Percentiles rank a stretch among this genome's conserved stretches.
These are phyloP conservation scores for Quercus variabilis DNA, from an alignment of 306 rosid species.

Conservation along the genomic window DNA sequence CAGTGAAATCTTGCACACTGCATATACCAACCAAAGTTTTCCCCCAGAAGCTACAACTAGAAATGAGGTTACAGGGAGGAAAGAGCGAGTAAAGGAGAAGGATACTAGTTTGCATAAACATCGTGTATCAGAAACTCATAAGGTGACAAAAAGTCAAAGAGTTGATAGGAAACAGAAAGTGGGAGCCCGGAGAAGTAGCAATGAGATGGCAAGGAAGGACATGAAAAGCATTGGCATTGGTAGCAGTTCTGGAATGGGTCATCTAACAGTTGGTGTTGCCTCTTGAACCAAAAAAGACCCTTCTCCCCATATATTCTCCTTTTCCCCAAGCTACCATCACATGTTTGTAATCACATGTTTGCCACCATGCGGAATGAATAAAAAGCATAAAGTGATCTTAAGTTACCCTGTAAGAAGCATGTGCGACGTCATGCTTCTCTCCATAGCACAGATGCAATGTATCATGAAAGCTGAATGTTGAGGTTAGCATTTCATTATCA, in stretches of 20 bases:
- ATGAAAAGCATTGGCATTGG: constrained; percentile 24
- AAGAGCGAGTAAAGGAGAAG: constrained; percentile 35
- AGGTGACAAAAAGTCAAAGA: constrained; percentile 25
- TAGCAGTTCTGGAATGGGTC: constrained; percentile 40
- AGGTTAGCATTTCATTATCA: not conserved
- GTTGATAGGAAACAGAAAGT: constrained; percentile 27
- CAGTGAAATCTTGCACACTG: constrained; percentile 27
- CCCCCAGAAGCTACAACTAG: constrained; percentile 12
- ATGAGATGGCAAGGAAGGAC: constrained; percentile 25
- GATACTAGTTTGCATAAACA: constrained; percentile 22
- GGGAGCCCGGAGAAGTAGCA: constrained; percentile 26
- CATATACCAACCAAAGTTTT: constrained; percentile 14
- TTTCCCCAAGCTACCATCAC: not conserved
- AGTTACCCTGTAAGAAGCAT: not conserved
- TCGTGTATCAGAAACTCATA: constrained; percentile 18
- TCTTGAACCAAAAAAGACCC: constrained; percentile 30
- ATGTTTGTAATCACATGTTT: not conserved
- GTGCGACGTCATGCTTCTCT: not conserved
- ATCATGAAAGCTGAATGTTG: not conserved
- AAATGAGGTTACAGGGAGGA: constrained; percentile 16
- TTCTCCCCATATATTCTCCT: not conserved
- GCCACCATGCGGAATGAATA: not conserved
- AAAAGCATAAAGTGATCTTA: not conserved
- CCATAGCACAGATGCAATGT: not conserved
- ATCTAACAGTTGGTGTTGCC: constrained; percentile 47